These are phyloP conservation scores for Inga oerstediana DNA, from an alignment of 306 rosid species.

Conservation along the genomic window DNA sequence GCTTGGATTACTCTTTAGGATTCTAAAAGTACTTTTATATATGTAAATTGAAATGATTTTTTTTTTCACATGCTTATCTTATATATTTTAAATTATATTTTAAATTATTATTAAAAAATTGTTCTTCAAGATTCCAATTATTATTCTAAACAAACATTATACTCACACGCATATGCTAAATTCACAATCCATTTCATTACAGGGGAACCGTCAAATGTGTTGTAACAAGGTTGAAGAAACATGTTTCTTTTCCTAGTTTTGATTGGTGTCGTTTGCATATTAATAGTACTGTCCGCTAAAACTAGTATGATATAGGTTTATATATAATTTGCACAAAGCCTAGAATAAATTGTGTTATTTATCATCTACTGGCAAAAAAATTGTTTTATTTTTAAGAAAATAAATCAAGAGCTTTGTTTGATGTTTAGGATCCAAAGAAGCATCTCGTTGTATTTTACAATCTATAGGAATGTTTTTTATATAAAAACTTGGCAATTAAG, in stretches of 20 bases:
- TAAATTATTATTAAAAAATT: no score
- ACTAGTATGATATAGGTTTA: neutral
- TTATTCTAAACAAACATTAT: no score
- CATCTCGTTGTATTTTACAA: neutral
- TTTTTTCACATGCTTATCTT: no score
- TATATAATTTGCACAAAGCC: neutral
- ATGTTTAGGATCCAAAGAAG: neutral
- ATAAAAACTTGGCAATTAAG: neutral
- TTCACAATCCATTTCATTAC: constrained; percentile 13
- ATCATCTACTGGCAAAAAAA: neutral
- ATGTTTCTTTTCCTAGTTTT: neutral
- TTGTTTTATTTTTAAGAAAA: neutral
- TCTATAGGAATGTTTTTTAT: neutral
- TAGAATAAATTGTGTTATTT: neutral
- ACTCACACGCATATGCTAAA: neutral
- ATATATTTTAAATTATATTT: no score
- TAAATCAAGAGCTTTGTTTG: neutral
- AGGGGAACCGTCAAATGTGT: constrained; percentile 27
- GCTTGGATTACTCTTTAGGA: no score
- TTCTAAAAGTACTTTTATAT: no score
- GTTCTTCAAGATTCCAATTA: no score
- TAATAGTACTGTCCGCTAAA: neutral
- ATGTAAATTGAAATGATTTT: no score
- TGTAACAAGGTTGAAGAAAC: neutral
- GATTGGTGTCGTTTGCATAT: neutral